Evolutionary conservation across 2,329 filamentous ascomycete genomes (phyloP), one percentile per base, ranked within the genome.

Genomic region (Penicillium sp.): DNA sequence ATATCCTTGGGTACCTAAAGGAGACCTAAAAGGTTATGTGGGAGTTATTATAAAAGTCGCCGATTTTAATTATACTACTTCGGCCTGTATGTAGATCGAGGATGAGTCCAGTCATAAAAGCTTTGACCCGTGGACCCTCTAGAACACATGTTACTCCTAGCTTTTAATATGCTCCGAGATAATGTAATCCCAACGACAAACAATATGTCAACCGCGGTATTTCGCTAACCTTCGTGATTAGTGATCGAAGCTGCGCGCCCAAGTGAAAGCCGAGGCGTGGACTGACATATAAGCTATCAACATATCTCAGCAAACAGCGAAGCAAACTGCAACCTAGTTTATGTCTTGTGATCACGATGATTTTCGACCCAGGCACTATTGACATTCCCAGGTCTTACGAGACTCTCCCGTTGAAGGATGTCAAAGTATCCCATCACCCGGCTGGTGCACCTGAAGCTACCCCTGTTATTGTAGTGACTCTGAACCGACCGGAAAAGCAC

Each of bases 401-500:
- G 40, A 55, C 63, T 13, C 65, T 73, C 15, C 54, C 56, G 16
- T 52, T 58, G 8, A 57, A 60, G 18, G 62, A 72, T 52, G 66
- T 73, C 63, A 66, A 64, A 47, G 58, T 72, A 50, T 65, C 64
- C 16, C 70, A 74, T 47, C 63, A 71, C 27, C 71, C 71, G 7
- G 60, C 59, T 6, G 65, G 60, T 34, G 82, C 86, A 0, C 70
- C 78, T 12, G 73, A 77, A 2, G 79, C 82, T 6, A 72, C 69
- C 0, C 56, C 62, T 0, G 72, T 82, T 25, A 71, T 77, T 45
- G 62, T 82, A 35, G 59, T 84, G 50, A 75, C 77, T n/a, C 68
- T 83, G 58, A 79, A 82, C 66, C 75, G 82, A 6, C 81, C 80
- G 2, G 72, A 75, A 50, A 83, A 84, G 67, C 74, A 80, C 37